Evolutionary conservation across 2,329 filamentous ascomycete species (phyloP).

Genomic region (Paecilomyces fulvus): DNA sequence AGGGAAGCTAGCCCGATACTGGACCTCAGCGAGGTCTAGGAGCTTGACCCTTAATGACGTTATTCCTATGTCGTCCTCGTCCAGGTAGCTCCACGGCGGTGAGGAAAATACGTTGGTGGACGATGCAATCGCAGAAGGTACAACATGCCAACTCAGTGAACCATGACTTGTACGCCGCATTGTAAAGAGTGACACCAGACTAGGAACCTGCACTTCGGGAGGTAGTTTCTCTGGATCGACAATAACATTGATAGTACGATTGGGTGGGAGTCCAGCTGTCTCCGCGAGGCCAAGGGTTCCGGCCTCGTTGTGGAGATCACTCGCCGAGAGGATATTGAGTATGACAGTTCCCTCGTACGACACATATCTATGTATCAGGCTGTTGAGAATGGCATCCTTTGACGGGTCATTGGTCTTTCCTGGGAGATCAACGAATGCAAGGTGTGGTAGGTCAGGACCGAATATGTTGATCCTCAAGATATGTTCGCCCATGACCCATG

Average conservation of each 20-base stretch:
- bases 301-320: not conserved
- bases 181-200: not conserved
- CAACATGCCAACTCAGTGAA: not conserved
- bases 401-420: not conserved
- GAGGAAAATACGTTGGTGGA: not conserved
- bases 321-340: not conserved
- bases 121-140: not conserved
- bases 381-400: not conserved
- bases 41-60: not conserved
- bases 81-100: not conserved
- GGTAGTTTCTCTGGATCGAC: not conserved
- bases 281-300: too few species aligned
- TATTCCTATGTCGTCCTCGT: not conserved
- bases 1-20: not conserved
- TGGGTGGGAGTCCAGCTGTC: not conserved
- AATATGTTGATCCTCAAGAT: not conserved
- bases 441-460: not conserved
- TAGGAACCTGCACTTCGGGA: not conserved
- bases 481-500: not conserved
- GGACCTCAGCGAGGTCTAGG: not conserved
- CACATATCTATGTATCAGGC: not conserved
- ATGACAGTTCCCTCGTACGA: not conserved
- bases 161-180: not conserved
- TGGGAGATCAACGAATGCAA: not conserved
- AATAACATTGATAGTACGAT: not conserved